A percentile compares a stretch with the other conserved stretches of the same genome.
Conservation (phyloP, 2,329 filamentous ascomycete species). For the Leptographium procerum region DNA sequence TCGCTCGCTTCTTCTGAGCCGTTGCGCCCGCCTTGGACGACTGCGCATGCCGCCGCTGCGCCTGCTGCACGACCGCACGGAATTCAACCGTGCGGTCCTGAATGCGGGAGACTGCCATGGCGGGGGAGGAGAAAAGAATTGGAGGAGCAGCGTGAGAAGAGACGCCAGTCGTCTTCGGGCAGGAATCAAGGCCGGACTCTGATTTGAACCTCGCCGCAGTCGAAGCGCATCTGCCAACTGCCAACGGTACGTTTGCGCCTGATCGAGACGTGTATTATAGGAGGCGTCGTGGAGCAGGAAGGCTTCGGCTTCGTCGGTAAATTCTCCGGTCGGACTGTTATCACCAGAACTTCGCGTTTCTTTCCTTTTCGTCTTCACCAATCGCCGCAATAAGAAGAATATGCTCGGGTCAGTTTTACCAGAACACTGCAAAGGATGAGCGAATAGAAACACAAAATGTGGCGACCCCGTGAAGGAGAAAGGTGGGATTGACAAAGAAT, state of each 20-base stretch:
- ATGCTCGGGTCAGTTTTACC: neutral
- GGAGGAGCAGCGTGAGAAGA: too few relatives aligned
- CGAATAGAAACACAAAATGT: neutral
- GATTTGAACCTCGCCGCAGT: neutral
- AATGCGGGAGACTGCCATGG: slow-evolving; percentile 62
- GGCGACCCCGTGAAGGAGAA: neutral
- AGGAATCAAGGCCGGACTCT: neutral
- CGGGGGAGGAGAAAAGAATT: neutral
- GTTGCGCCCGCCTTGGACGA: slow-evolving; percentile 51
- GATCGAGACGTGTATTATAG: neutral
- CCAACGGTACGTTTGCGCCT: too few relatives aligned
- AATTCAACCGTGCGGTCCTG: slow-evolving; percentile 97
- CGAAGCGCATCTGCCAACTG: neutral
- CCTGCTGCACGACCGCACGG: slow-evolving; percentile 76
- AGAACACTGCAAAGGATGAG: neutral
- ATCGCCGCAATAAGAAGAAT: neutral
- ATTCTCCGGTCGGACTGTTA: neutral
- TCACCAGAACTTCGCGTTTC: neutral
- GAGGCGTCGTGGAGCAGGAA: neutral
- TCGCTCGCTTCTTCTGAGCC: slow-evolving; percentile 45
- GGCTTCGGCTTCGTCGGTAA: neutral
- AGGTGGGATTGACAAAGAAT: neutral
- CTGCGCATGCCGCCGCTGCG: slow-evolving; percentile 66
- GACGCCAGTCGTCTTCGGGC: neutral
- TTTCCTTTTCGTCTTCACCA: neutral